Percentiles rank a stretch among this genome's conserved stretches.
These are phyloP conservation scores for Pezicula carpinea DNA, from an alignment of 2,329 filamentous ascomycete genomes.

Conservation along the genomic window DNA sequence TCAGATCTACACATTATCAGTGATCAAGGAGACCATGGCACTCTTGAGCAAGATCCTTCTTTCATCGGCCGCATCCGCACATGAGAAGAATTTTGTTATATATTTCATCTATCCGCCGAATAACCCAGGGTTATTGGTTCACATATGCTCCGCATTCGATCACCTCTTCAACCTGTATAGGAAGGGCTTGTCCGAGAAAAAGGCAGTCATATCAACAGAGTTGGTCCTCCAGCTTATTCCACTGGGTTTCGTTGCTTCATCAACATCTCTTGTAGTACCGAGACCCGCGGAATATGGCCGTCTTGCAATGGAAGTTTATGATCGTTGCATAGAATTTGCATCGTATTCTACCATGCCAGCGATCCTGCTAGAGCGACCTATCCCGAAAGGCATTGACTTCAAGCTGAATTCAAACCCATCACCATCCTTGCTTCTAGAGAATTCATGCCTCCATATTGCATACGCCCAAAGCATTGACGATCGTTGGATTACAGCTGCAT, in stretches of 20 bases:
- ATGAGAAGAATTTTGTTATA: conserved; percentile 60
- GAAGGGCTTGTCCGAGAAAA: conserved; percentile 43
- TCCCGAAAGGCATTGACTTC: conserved; percentile 72
- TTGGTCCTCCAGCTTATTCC: conserved; percentile 76
- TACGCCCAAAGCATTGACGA: conserved; percentile 73
- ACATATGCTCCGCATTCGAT: conserved; percentile 71
- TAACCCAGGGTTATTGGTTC: conserved; percentile 55
- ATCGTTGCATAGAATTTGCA: conserved; percentile 60
- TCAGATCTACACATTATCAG: conserved; percentile 29
- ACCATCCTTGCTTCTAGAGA: conserved; percentile 69
- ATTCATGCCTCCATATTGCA: conserved; percentile 74
- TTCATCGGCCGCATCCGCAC: conserved; percentile 24
- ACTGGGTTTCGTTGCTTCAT: conserved; percentile 60
- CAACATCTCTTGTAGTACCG: conserved; percentile 58
- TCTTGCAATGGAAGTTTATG: conserved; percentile 72
- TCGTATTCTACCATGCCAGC: conserved; percentile 61
- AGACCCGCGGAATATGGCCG: conserved; percentile 53
- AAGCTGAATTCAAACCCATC: conserved; percentile 64
- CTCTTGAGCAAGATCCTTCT: conserved; percentile 24
- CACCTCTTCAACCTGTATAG: conserved; percentile 63
- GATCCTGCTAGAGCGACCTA: conserved; percentile 65
- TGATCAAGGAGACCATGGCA: conserved; percentile 24
- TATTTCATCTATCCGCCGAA: conserved; percentile 71
- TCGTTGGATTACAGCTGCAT: conserved; percentile 73
- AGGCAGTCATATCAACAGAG: conserved; percentile 49